Percentiles rank a stretch among this genome's conserved stretches.
Conservation (phyloP, 1,284 basidiomycete species). For the Cystobasidium sp. region DNA sequence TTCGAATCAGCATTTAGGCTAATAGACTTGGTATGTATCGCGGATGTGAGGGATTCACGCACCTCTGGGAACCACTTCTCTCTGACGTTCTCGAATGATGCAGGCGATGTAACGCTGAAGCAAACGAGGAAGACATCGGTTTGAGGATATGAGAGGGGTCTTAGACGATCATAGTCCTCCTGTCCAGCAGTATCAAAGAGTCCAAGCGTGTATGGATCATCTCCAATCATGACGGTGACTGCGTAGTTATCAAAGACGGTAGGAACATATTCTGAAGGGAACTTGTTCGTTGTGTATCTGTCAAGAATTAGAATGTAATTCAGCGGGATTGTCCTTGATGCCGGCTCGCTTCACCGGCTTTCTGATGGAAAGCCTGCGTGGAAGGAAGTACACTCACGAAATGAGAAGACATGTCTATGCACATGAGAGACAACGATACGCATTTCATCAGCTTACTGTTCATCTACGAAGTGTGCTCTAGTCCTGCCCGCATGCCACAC, state of each 20-base stretch:
- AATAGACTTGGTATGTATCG: not conserved
- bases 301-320: not conserved
- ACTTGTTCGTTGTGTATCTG: constrained; percentile 83
- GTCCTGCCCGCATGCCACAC: constrained; percentile 8
- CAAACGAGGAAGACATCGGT: constrained; percentile 99
- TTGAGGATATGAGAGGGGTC: constrained; percentile 98
- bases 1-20: not conserved
- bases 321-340: not conserved
- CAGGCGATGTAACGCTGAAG: constrained; percentile 97
- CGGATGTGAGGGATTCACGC: not conserved
- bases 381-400: constrained; percentile 63
- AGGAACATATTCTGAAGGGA: constrained; percentile 85
- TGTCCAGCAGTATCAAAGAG: constrained; percentile 99
- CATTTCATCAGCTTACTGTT: constrained; percentile 4
- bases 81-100: constrained; percentile 99
- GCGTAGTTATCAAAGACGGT: constrained; percentile 94
- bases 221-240: constrained; percentile 99
- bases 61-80: constrained; percentile 99
- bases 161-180: constrained; percentile 99
- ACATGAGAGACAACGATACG: too few relatives aligned
- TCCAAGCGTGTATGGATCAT: constrained; percentile 97
- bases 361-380: too few relatives aligned
- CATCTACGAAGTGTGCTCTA: not conserved
- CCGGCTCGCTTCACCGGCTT: not conserved
- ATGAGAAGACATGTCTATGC: constrained; percentile 94